Conservation (phyloP, 257 asterid genomes). For the Scutellaria barbata region DNA sequence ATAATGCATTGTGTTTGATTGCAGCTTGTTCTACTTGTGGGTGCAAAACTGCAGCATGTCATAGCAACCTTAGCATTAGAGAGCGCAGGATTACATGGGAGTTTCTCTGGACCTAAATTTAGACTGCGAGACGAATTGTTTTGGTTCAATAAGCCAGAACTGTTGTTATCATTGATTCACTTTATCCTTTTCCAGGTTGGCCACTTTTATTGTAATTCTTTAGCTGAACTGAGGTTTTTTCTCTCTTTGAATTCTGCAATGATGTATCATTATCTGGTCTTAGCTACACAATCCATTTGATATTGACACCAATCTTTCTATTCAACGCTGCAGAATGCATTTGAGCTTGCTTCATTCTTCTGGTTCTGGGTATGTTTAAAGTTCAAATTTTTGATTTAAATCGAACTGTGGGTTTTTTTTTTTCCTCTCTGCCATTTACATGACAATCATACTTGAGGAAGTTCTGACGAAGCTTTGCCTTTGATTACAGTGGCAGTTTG, state of each 20-base stretch:
- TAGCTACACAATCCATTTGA: conserved; percentile 52
- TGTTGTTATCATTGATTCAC: conserved; percentile 78
- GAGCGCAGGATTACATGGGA: conserved; percentile 79
- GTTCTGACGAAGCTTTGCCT: conserved; percentile 32
- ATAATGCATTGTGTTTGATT: conserved; percentile 26
- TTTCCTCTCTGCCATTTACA: background rate
- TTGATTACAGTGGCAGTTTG: conserved; percentile 92
- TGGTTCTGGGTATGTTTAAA: conserved; percentile 92
- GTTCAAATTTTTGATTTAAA: background rate
- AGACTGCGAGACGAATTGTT: conserved; percentile 91
- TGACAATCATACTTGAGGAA: conserved; percentile 1
- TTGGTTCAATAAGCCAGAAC: conserved; percentile 95
- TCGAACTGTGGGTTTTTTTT: background rate
- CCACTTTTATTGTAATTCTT: conserved; percentile 14
- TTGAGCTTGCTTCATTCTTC: conserved; percentile 95
- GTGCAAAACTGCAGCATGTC: conserved; percentile 90
- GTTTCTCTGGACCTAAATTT: conserved; percentile 59
- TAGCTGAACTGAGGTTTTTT: background rate
- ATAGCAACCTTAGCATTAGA: conserved; percentile 95
- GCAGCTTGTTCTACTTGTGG: conserved; percentile 94
- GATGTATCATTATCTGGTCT: background rate
- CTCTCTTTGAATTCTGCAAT: background rate
- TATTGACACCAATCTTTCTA: conserved; percentile 17
- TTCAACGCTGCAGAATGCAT: conserved; percentile 46
- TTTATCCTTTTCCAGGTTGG: conserved; percentile 97